A percentile compares a stretch with the other conserved stretches of the same genome.
These are phyloP conservation scores for Neurospora tetrasperma DNA, from an alignment of 495 filamentous ascomycete genomes.

Conservation along the genomic window DNA sequence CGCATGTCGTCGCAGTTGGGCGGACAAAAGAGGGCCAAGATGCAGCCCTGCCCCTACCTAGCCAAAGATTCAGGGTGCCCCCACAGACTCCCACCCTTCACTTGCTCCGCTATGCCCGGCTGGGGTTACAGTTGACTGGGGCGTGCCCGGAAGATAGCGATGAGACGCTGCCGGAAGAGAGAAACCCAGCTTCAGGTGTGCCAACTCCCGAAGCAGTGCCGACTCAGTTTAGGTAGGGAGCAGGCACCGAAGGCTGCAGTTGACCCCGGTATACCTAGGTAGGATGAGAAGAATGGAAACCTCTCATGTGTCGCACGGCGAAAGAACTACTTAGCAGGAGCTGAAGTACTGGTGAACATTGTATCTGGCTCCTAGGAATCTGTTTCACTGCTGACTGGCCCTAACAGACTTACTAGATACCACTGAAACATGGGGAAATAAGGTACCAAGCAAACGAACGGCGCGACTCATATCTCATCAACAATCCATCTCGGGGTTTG, in stretches of 20 bases:
- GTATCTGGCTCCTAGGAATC: neutral
- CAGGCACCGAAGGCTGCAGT: neutral
- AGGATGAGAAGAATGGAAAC: neutral
- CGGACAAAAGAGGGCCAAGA: neutral
- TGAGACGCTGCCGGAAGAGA: neutral
- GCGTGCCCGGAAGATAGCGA: neutral
- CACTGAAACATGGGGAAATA: neutral
- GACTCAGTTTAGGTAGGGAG: neutral
- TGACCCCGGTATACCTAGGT: neutral
- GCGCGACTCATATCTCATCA: neutral
- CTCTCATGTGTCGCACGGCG: neutral
- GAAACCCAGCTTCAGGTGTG: neutral
- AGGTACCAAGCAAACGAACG: neutral
- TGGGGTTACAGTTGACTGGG: neutral
- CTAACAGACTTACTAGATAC: neutral
- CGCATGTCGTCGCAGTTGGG: neutral
- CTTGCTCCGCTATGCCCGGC: neutral
- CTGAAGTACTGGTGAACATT: neutral
- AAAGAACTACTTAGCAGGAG: neutral
- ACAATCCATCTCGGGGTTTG: neutral
- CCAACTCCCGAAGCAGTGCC: neutral
- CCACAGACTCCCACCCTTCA: neutral
- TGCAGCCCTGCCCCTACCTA: slow-evolving; percentile 3
- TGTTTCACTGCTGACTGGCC: neutral
- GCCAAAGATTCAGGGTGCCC: neutral